Evolutionary conservation across 2,329 filamentous ascomycete species (phyloP).

Genomic region (Setomelanomma holmii): DNA sequence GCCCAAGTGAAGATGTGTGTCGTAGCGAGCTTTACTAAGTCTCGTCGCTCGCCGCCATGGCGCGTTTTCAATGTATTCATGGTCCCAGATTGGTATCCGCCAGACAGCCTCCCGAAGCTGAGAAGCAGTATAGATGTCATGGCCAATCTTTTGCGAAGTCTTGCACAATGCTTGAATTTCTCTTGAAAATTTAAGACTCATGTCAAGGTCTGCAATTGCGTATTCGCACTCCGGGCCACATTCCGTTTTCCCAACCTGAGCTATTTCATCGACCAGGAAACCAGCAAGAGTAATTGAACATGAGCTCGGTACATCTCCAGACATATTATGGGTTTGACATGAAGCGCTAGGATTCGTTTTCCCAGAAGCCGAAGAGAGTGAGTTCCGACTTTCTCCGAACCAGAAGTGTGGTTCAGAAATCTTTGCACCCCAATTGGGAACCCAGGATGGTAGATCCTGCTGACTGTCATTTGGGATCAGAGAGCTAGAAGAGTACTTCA

Average conservation of each 20-base stretch:
- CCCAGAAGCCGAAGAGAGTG: not conserved
- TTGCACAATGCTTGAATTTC: not conserved
- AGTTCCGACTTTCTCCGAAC: not conserved
- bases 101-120: not conserved
- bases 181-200: not conserved
- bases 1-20: not conserved
- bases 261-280: not conserved
- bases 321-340: not conserved
- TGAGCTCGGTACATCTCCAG: not conserved
- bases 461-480: not conserved
- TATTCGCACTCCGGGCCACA: not conserved
- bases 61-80: not conserved
- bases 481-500: not conserved
- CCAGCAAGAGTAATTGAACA: not conserved
- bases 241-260: not conserved
- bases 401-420: not conserved
- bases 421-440: not conserved
- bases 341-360: not conserved
- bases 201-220: not conserved
- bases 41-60: not conserved
- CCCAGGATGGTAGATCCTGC: not conserved
- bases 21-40: not conserved
- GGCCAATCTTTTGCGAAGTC: not conserved
- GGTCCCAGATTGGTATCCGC: not conserved
- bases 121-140: not conserved